Base-by-base conservation (phyloP, 2,329 filamentous ascomycete species). In the Venturia nashicola region DNA sequence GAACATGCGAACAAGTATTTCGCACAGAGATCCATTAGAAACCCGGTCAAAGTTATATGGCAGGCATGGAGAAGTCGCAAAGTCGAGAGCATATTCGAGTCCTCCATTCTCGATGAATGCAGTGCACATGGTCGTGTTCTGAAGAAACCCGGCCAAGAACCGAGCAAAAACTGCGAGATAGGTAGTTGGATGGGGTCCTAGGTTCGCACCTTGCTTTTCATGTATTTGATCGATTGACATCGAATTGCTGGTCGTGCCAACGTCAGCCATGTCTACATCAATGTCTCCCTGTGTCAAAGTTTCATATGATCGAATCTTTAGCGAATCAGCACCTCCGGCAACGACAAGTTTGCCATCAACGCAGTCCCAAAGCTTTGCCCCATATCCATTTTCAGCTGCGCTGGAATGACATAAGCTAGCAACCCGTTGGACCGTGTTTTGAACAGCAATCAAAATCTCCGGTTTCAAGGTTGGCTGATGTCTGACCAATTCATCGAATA, bases 401-500 rank as follows among this genome's bases (percentile, higher is more conserved):
- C 90, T 89, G 51, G 81, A 80, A 61, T 84, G 83, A 67, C 88
- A 91, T 32, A 97, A 78, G 67, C 88, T 82, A 48, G 86, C 84
- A 43, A 99, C 88, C 62, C 91, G 85, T 42, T 87, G 87, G 66
- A 96, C 85, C 90, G 97, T 96, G 67, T 91, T 86, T 65, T 95
- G 83, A 18, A 96, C 86, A n/a, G 90, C 88, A 67, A 89, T 87
- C 67, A 93, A 85, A 65, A 99, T 94, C 3, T 87, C 83, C 11
- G 83, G 82, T 68, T 92, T 90, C 55, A 99, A 78, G 27, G 85
- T 82, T 0, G 95, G 94, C 70, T 99, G 94, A 72, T 99, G 94
- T 48, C 94, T 86, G 62, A 93, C 89, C 65, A 99, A 82, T 75
- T 99, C 94, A 73, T 99, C 94, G 71, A 99, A 97, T 48, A 87